A percentile compares a stretch with the other conserved stretches of the same genome.
phyloP scores from a whole-genome alignment of 1,284 basidiomycete species.

The Clitocybe nebularis region DNA sequence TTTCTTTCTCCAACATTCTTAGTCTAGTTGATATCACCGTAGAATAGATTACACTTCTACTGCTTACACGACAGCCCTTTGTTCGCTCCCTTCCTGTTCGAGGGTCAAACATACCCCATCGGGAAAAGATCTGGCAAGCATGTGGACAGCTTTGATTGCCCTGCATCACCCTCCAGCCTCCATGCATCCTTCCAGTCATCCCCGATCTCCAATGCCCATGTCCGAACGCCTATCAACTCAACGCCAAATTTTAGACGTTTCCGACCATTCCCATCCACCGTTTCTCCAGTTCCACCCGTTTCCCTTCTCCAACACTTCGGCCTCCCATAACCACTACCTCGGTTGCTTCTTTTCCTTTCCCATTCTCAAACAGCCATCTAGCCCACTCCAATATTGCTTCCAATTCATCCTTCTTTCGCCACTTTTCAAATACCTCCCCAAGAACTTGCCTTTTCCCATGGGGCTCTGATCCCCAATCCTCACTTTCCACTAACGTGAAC shows the following conservation, averaged over 20 bases:
- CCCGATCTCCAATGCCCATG: neutral
- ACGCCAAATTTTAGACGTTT: neutral
- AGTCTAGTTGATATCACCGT: no score
- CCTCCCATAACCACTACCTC: slow-evolving; percentile 28
- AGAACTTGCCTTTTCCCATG: slow-evolving; percentile 28
- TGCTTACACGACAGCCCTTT: no score
- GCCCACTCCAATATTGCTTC: slow-evolving; percentile 43
- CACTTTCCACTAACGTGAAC: slow-evolving; percentile 30
- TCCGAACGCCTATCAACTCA: neutral
- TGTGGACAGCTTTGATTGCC: slow-evolving; percentile 10
- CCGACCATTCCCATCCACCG: slow-evolving; percentile 7
- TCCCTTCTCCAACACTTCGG: slow-evolving; percentile 17
- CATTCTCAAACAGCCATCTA: slow-evolving; percentile 38
- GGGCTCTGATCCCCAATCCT: slow-evolving; percentile 14
- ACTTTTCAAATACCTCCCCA: slow-evolving; percentile 35
- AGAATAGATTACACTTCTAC: no score
- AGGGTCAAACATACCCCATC: no score
- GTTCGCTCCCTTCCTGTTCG: no score
- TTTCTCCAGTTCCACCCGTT: slow-evolving; percentile 20
- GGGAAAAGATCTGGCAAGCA: neutral
- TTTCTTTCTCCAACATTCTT: neutral
- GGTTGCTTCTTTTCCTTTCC: slow-evolving; percentile 33
- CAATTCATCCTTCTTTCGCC: slow-evolving; percentile 35
- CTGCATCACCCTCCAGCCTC: slow-evolving; percentile 5
- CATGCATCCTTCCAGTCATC: neutral